Evolutionary conservation across 306 rosid species (phyloP), one percentile per base, ranked within the genome.

Genomic region (Mucuna pruriens): DNA sequence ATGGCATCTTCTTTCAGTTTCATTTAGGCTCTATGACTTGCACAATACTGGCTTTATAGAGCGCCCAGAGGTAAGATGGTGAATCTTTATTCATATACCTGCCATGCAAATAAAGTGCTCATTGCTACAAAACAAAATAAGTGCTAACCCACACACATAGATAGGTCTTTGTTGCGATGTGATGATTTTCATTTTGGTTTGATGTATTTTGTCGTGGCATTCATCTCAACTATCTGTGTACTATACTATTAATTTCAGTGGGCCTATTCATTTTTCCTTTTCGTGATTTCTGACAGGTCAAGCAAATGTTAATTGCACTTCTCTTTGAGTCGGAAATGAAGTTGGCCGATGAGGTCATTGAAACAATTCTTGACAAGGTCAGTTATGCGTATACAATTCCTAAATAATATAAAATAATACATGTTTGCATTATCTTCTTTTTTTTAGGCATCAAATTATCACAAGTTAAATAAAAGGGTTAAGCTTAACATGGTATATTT

Each of bases 321-420:
- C 99, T 95, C 55, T 92, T 87, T 39, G 99, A 95, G 83, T 93
- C 99, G 29, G 97, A 95, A 72, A 91, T 95, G 99, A 95, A 93
- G 86, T 87, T 93, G 82, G 93, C 97, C 0, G 99, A 95, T 73
- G 99, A 95, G 62, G 91, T 97, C 65, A 77, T 95, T 13, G 99
- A 95, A 79, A 25, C 85, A 66, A 95, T 95, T 55, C 87, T 93
- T 8, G 98, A 95, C 80, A 93, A 95, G 91, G 99, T 93, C 77
- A 73, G 90, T 74, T 73, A 29, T 77, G 77, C 42, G 64, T 69
- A 40, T 13, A 63, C 74, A 39, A 31, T 13, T 70, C 12, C 17
- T 38, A 6, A 26, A 23, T 38, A 57, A 38, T 70, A 48, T 26
- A 11, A 22, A 9, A 39, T 75, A 7, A 19, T 68, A 39, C 39